Percentiles rank a stretch among this genome's conserved stretches.
Evolutionary conservation across 805 yeast species (phyloP).

Genomic region (Zygotorulaspora chibaensis): DNA sequence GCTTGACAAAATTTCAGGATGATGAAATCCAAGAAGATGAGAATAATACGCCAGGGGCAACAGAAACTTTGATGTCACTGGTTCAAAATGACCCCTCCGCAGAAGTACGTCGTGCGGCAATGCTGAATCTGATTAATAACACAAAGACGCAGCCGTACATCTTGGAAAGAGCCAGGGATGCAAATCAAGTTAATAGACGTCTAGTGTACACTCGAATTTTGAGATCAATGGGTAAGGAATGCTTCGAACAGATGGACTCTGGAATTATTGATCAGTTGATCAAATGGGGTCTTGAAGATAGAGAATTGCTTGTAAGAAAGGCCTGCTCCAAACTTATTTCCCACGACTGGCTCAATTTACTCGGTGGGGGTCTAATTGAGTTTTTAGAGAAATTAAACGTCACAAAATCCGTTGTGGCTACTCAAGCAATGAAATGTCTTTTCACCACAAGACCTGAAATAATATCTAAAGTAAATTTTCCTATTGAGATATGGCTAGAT

Average conservation of each 20-base stretch:
- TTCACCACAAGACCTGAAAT: slow-evolving; percentile 60
- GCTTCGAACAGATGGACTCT: slow-evolving; percentile 34
- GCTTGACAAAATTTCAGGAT: slow-evolving; percentile 73
- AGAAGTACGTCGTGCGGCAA: slow-evolving; percentile 83
- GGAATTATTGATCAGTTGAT: slow-evolving; percentile 61
- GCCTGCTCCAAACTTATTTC: slow-evolving; percentile 73
- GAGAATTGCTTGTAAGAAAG: slow-evolving; percentile 66
- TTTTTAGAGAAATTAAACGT: slow-evolving; percentile 70
- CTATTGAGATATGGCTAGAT: slow-evolving; percentile 62
- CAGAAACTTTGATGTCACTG: slow-evolving; percentile 44
- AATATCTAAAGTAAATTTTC: slow-evolving; percentile 54
- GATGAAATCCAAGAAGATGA: slow-evolving; percentile 39
- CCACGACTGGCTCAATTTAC: slow-evolving; percentile 63
- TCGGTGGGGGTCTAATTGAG: slow-evolving; percentile 66
- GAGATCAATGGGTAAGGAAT: slow-evolving; percentile 61
- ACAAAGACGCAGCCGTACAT: slow-evolving; percentile 50
- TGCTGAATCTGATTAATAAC: slow-evolving; percentile 62
- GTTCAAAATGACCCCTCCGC: slow-evolving; percentile 77
- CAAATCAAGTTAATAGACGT: slow-evolving; percentile 65
- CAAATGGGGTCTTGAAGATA: slow-evolving; percentile 82
- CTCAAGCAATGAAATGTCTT: slow-evolving; percentile 57
- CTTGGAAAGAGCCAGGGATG: slow-evolving; percentile 80
- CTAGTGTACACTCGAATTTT: slow-evolving; percentile 64
- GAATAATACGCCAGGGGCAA: slow-evolving; percentile 43
- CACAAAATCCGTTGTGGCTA: slow-evolving; percentile 62